Conservation (phyloP, 495 filamentous ascomycete genomes). For the Hypoxylon fragiforme region DNA sequence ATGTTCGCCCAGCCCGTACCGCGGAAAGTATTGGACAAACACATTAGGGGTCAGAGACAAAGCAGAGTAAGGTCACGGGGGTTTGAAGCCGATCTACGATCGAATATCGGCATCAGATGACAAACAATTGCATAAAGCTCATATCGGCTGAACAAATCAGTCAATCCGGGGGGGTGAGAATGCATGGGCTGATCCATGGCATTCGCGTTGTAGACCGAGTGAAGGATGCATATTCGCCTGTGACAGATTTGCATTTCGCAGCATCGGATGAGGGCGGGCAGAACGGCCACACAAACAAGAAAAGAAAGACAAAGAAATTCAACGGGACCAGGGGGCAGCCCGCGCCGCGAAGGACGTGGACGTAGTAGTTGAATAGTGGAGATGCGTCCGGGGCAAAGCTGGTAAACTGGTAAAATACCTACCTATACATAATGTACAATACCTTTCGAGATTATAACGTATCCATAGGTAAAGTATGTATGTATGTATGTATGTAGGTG, state of each 20-base stretch:
- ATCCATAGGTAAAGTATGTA: too few relatives aligned
- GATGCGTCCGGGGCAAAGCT: constrained; percentile 10
- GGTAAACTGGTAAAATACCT: not conserved
- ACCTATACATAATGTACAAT: too few relatives aligned
- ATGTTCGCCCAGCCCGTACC: constrained; percentile 29
- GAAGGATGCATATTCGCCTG: constrained; percentile 38
- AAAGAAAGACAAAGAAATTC: constrained; percentile 8
- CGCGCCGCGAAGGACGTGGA: constrained; percentile 17
- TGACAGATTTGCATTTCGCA: constrained; percentile 38
- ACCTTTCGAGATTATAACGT: too few relatives aligned
- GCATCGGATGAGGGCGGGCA: constrained; percentile 37
- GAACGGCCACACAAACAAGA: constrained; percentile 29
- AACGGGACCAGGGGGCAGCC: constrained; percentile 12
- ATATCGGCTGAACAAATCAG: constrained; percentile 39
- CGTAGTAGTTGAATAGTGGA: constrained; percentile 17
- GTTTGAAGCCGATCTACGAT: constrained; percentile 24
- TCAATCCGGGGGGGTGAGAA: constrained; percentile 30
- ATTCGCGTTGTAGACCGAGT: constrained; percentile 34
- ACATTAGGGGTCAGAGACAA: constrained; percentile 10
- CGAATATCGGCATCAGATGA: constrained; percentile 36
- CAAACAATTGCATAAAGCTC: constrained; percentile 38
- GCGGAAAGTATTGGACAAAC: constrained; percentile 18
- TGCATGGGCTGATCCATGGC: constrained; percentile 37
- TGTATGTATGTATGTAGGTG: constrained; percentile 11
- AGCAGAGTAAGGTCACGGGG: constrained; percentile 28